These are phyloP conservation scores for Pyricularia sp. DNA, from an alignment of 2,329 filamentous ascomycete genomes.

Conservation along the genomic window DNA sequence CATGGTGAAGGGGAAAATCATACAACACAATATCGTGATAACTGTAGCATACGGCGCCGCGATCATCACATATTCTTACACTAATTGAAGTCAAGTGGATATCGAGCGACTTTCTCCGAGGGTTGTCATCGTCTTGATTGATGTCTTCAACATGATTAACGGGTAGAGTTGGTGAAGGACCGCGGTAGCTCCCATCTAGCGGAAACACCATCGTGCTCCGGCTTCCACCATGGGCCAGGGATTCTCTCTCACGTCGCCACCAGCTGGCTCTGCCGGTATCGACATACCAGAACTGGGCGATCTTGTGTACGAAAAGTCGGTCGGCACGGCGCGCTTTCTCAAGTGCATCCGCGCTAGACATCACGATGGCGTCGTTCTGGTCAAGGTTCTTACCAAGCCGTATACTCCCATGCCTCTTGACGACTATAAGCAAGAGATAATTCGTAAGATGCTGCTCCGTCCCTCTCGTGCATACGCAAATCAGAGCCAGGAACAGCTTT, in stretches of 20 bases:
- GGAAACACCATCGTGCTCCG: not conserved
- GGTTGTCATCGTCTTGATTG: not conserved
- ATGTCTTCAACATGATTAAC: not conserved
- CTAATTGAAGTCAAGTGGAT: not conserved
- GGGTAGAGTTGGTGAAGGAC: not conserved
- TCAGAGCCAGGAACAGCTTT: not conserved
- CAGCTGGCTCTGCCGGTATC: constrained; percentile 84
- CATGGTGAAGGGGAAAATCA: not conserved
- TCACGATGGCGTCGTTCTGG: constrained; percentile 82
- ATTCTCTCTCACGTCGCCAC: constrained; percentile 87
- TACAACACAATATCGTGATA: not conserved
- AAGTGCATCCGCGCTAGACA: constrained; percentile 89
- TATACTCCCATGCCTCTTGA: constrained; percentile 74
- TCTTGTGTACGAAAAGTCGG: constrained; percentile 81
- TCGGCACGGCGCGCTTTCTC: constrained; percentile 91
- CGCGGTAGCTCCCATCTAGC: not conserved
- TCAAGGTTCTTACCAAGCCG: constrained; percentile 92
- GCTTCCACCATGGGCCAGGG: constrained; percentile 77
- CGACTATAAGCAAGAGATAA: constrained; percentile 67
- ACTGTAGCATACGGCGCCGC: not conserved
- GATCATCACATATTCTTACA: not conserved
- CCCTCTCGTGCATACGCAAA: not conserved
- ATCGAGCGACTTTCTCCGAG: not conserved
- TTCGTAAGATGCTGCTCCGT: constrained; percentile 37
- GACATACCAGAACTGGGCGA: constrained; percentile 89